Percentiles rank a stretch among this genome's conserved stretches.
Conservation (phyloP, 306 rosid genomes). For the Astragalus membranaceus region DNA sequence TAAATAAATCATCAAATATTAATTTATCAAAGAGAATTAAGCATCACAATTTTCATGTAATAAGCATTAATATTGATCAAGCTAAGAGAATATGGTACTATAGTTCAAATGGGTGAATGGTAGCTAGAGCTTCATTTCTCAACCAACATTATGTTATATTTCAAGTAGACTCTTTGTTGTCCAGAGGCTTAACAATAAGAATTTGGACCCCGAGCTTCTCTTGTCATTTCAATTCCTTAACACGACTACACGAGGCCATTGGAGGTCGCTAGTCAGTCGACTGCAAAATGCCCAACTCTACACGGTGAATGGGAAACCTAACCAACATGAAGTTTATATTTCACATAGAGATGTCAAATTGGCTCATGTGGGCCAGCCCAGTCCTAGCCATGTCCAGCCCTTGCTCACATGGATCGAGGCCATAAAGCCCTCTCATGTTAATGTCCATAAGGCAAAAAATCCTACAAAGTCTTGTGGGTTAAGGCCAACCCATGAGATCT, state of each 20-base stretch:
- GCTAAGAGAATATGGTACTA: too few relatives aligned
- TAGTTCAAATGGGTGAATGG: too few relatives aligned
- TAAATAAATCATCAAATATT: neutral
- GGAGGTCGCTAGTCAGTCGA: neutral
- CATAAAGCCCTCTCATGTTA: too few relatives aligned
- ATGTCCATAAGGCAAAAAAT: too few relatives aligned
- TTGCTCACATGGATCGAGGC: too few relatives aligned
- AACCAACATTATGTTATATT: neutral
- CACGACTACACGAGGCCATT: neutral
- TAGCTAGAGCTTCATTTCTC: neutral
- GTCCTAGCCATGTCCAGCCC: too few relatives aligned
- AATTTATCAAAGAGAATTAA: neutral
- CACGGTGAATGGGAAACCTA: neutral
- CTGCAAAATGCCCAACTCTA: neutral
- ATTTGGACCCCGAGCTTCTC: neutral
- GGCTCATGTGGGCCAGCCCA: too few relatives aligned
- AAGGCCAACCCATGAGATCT: too few relatives aligned
- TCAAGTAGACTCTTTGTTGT: neutral
- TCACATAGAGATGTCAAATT: too few relatives aligned
- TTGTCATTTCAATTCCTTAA: neutral
- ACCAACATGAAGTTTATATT: neutral
- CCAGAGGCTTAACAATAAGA: neutral
- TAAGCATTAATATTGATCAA: neutral
- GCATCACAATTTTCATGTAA: neutral
- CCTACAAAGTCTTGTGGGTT: too few relatives aligned